Evolutionary conservation across 2,329 filamentous ascomycete genomes (phyloP).

Genomic region (Aspergillus brunneoviolaceus): DNA sequence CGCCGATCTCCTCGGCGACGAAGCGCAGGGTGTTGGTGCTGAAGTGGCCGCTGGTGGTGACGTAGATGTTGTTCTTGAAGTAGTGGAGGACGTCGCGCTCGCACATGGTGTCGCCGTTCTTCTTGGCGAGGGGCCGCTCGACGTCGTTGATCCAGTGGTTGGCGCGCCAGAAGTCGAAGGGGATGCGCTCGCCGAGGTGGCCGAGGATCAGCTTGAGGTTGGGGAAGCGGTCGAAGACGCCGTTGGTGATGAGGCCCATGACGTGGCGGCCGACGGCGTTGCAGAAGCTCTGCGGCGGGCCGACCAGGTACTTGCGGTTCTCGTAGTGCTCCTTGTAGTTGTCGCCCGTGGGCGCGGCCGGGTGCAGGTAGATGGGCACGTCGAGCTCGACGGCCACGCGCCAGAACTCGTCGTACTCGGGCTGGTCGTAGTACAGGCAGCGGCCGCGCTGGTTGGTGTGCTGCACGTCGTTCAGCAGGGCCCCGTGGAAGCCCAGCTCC

Average conservation of each 20-base stretch:
- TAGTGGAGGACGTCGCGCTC: slow-evolving; percentile 38
- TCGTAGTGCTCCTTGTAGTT: slow-evolving; percentile 55
- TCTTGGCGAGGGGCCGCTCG: slow-evolving; percentile 21
- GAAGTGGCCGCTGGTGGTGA: slow-evolving; percentile 37
- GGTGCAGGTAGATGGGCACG: slow-evolving; percentile 63
- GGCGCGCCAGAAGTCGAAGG: slow-evolving; percentile 6
- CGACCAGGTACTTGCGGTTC: slow-evolving; percentile 56
- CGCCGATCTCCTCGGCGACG: slow-evolving; percentile 26
- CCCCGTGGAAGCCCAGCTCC: slow-evolving; percentile 59
- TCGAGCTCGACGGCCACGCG: slow-evolving; percentile 54
- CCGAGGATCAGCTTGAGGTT: not conserved
- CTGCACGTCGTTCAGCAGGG: slow-evolving; percentile 59
- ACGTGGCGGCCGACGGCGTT: slow-evolving; percentile 45
- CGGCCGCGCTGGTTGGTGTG: slow-evolving; percentile 50
- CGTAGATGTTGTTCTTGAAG: slow-evolving; percentile 34
- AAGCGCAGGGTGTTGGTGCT: slow-evolving; percentile 31
- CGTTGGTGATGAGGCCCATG: slow-evolving; percentile 5
- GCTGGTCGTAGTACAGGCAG: slow-evolving; percentile 53
- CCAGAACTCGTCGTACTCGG: slow-evolving; percentile 60
- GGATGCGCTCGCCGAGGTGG: slow-evolving; percentile 5
- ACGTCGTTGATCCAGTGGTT: slow-evolving; percentile 29
- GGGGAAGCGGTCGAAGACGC: slow-evolving; percentile 5
- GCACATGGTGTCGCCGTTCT: slow-evolving; percentile 22
- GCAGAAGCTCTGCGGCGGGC: slow-evolving; percentile 56
- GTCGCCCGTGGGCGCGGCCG: slow-evolving; percentile 53